These are phyloP conservation scores for Calonectria pseudoreteaudii DNA, from an alignment of 2,329 filamentous ascomycete genomes.

Conservation along the genomic window DNA sequence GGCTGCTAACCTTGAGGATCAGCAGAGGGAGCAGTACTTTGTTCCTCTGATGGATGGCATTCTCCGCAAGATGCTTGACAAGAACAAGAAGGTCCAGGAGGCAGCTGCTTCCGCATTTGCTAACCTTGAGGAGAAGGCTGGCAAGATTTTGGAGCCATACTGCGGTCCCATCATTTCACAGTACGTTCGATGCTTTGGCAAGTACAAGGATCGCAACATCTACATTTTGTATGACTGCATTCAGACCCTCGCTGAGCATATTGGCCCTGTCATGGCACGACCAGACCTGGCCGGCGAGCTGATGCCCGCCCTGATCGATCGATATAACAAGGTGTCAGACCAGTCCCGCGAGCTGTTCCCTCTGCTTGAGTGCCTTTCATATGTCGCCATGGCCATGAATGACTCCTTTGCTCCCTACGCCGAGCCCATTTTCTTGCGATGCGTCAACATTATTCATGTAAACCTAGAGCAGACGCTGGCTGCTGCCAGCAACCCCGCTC, in stretches of 20 bases:
- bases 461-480: slow-evolving; percentile 86
- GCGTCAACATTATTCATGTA: slow-evolving; percentile 89
- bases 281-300: slow-evolving; percentile 85
- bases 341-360: slow-evolving; percentile 95
- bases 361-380: slow-evolving; percentile 94
- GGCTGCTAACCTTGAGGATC: slow-evolving; percentile 81
- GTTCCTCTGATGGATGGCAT: slow-evolving; percentile 98
- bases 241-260: slow-evolving; percentile 93
- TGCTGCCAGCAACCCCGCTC: slow-evolving; percentile 73
- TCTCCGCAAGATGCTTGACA: slow-evolving; percentile 92
- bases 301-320: slow-evolving; percentile 91
- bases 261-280: slow-evolving; percentile 83
- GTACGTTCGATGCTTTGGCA: slow-evolving; percentile 90
- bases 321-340: slow-evolving; percentile 89
- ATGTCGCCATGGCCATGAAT: slow-evolving; percentile 88
- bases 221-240: slow-evolving; percentile 99
- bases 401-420: slow-evolving; percentile 87
- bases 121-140: slow-evolving; percentile 93
- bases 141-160: slow-evolving; percentile 83
- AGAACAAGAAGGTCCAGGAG: slow-evolving; percentile 98
- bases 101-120: slow-evolving; percentile 96
- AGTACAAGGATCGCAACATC: slow-evolving; percentile 99
- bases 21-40: slow-evolving; percentile 82
- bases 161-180: slow-evolving; percentile 91
- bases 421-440: slow-evolving; percentile 85